Conservation (phyloP, 2,329 filamentous ascomycete genomes). For the Epichloe typhina region DNA sequence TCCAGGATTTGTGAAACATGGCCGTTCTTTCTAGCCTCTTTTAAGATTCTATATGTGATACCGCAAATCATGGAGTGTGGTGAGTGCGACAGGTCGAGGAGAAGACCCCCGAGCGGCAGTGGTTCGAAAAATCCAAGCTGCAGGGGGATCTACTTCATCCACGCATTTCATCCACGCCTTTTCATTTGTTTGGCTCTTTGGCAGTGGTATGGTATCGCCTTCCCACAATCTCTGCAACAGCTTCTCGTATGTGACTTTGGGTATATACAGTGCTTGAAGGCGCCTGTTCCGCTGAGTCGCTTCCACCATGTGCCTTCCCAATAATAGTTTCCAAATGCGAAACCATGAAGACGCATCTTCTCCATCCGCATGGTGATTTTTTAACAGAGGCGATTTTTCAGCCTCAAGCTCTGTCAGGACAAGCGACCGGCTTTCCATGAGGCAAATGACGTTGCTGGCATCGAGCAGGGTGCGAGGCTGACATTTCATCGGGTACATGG, state of each 20-base stretch:
- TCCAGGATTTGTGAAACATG: conserved; percentile 17
- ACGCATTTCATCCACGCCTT: conserved; percentile 16
- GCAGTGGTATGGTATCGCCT: conserved; percentile 14
- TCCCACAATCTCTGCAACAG: conserved; percentile 17
- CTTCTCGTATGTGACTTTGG: conserved; percentile 1
- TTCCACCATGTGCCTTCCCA: conserved; percentile 1
- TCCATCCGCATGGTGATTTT: conserved; percentile 16
- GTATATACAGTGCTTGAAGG: conserved; percentile 1
- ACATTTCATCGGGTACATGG: conserved; percentile 19
- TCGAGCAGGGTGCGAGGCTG: conserved; percentile 27
- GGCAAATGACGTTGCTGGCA: conserved; percentile 25
- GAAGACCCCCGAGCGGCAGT: conserved; percentile 10
- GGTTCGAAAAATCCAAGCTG: conserved; percentile 21
- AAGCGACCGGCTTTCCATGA: conserved; percentile 32
- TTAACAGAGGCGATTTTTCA: conserved; percentile 24
- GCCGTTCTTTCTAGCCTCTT: conserved; percentile 2
- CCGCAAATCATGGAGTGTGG: conserved; percentile 14
- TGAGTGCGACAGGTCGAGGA: conserved; percentile 13
- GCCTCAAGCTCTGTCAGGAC: conserved; percentile 28
- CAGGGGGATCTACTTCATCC: conserved; percentile 32
- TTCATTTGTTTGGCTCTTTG: conserved; percentile 9
- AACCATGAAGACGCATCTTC: conserved; percentile 17
- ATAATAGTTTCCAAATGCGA: conserved; percentile 19
- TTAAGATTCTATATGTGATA: conserved; percentile 1
- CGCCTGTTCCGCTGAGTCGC: conserved; percentile 1